phyloP scores from a whole-genome alignment of 1,139 yeast species.

The Blastobotrys persicus region DNA sequence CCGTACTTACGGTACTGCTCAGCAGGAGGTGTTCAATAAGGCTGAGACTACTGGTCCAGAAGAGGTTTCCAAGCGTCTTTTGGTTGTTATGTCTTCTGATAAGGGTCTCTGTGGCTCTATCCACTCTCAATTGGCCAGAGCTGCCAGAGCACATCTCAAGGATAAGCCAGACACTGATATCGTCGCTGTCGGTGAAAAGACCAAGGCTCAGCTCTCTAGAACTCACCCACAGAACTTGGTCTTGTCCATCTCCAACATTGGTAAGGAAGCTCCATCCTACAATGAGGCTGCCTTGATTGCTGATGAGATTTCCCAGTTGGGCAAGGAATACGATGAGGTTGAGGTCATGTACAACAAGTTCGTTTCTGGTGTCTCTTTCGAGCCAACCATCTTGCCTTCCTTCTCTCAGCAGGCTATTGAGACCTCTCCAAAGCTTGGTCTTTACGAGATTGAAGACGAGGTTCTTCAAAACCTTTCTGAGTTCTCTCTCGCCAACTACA shows the following conservation, averaged over 20 bases:
- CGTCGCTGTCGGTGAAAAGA: slow-evolving; percentile 91
- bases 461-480: slow-evolving; percentile 57
- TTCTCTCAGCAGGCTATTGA: slow-evolving; percentile 72
- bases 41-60: slow-evolving; percentile 68
- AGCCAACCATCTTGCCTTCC: slow-evolving; percentile 70
- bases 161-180: slow-evolving; percentile 71
- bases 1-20: slow-evolving; percentile 79
- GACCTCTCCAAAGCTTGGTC: slow-evolving; percentile 81
- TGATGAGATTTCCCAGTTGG: slow-evolving; percentile 68
- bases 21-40: slow-evolving; percentile 71
- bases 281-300: slow-evolving; percentile 85
- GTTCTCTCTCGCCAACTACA: slow-evolving; percentile 85
- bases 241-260: slow-evolving; percentile 83
- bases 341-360: slow-evolving; percentile 87
- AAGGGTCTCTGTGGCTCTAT: slow-evolving; percentile 99
- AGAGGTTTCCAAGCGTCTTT: slow-evolving; percentile 54
- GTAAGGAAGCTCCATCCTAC: slow-evolving; percentile 96
- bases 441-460: slow-evolving; percentile 80
- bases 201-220: slow-evolving; percentile 84
- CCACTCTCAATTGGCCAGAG: slow-evolving; percentile 90
- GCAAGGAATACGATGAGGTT: slow-evolving; percentile 62
- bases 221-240: slow-evolving; percentile 67
- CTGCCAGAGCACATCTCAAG: slow-evolving; percentile 65
- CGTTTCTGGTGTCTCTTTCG: slow-evolving; percentile 83
- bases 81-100: slow-evolving; percentile 90